Evolutionary conservation across 495 filamentous ascomycete genomes (phyloP).

Genomic region (Evansstolkia leycettana): DNA sequence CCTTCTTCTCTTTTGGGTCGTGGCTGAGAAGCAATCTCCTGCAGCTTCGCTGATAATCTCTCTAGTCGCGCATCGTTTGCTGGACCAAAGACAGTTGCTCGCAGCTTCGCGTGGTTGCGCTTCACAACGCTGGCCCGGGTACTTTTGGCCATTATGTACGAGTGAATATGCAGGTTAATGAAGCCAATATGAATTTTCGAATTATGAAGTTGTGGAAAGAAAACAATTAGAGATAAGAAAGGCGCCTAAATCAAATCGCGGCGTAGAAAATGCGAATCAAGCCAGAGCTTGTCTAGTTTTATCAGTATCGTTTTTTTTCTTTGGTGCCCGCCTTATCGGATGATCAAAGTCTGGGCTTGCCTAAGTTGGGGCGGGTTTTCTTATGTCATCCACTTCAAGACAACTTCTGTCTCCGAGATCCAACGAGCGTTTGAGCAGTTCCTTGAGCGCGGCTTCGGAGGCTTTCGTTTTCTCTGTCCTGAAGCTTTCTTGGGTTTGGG

Average conservation of each 20-base stretch:
- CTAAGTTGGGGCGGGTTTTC: conserved; percentile 4
- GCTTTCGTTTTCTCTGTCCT: not conserved
- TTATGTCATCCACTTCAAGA: conserved; percentile 30
- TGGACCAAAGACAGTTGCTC: conserved; percentile 67
- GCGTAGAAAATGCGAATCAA: conserved; percentile 1
- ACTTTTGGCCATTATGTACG: conserved; percentile 65
- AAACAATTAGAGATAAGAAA: not conserved
- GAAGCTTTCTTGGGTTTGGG: not conserved
- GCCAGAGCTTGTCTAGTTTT: conserved; percentile 6
- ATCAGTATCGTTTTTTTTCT: conserved; percentile 9
- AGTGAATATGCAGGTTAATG: not conserved
- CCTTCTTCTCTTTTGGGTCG: conserved; percentile 18
- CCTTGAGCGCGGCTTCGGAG: not conserved
- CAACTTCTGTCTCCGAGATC: conserved; percentile 14
- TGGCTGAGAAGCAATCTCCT: conserved; percentile 60
- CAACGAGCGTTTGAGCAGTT: not conserved
- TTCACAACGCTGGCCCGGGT: conserved; percentile 62
- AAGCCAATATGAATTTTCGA: not conserved
- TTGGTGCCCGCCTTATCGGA: too few relatives aligned
- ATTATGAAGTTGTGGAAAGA: conserved; percentile 2
- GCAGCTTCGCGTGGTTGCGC: conserved; percentile 63
- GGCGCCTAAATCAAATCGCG: not conserved
- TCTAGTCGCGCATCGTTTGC: conserved; percentile 61
- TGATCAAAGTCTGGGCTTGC: too few relatives aligned
- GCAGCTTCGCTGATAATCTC: conserved; percentile 67